phyloP scores from a whole-genome alignment of 129 eudicot species.

The Centrapalus pauciflorus region DNA sequence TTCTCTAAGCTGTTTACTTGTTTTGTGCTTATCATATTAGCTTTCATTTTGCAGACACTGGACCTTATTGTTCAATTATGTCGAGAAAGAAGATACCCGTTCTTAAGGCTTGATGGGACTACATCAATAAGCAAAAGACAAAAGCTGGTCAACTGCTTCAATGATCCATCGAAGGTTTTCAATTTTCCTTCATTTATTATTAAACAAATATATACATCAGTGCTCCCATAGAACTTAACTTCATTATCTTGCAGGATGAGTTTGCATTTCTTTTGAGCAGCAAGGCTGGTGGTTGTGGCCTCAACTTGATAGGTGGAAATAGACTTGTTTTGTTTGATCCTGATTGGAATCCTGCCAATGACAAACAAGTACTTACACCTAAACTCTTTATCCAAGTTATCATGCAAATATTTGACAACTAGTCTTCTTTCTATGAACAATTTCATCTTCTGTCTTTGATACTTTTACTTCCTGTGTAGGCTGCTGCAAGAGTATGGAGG shows the following conservation, averaged over 20 bases:
- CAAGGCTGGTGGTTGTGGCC: slow-evolving; percentile 99
- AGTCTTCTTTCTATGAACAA: not conserved
- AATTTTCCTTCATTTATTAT: not conserved
- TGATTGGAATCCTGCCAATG: slow-evolving; percentile 99
- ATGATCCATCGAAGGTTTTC: slow-evolving; percentile 75
- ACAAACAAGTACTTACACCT: slow-evolving; percentile 68
- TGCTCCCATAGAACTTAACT: not conserved
- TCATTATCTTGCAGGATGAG: slow-evolving; percentile 66
- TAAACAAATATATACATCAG: not conserved
- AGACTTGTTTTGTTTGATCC: slow-evolving; percentile 96
- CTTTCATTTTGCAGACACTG: slow-evolving; percentile 55
- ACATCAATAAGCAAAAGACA: slow-evolving; percentile 97
- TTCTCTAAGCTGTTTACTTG: not conserved
- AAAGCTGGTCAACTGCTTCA: slow-evolving; percentile 92
- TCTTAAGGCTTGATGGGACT: slow-evolving; percentile 90
- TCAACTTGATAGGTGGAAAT: slow-evolving; percentile 96
- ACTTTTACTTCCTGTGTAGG: slow-evolving; percentile 39
- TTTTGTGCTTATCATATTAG: slow-evolving; percentile 15
- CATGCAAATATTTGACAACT: not conserved
- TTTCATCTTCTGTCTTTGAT: not conserved
- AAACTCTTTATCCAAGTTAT: not conserved
- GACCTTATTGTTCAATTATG: slow-evolving; percentile 98
- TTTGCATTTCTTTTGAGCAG: slow-evolving; percentile 99
- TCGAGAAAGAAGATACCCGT: slow-evolving; percentile 97
- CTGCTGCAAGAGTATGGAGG: slow-evolving; percentile 99